Conservation (phyloP, 139 green algal genomes). For the Limnomonas spitsbergensis region DNA sequence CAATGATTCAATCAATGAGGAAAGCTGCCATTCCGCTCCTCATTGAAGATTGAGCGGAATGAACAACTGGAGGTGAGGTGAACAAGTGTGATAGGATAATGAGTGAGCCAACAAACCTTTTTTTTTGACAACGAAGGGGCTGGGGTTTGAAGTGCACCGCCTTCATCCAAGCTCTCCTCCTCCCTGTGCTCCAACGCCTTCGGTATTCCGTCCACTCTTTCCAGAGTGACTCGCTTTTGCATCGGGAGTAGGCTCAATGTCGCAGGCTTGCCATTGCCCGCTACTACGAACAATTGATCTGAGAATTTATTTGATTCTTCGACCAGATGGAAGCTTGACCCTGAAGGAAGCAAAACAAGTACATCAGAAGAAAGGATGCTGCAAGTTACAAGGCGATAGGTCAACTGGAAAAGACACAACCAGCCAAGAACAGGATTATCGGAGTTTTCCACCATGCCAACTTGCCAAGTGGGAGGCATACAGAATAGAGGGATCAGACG, state of each 20-base stretch:
- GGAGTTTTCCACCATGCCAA: not conserved
- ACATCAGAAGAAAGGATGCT: no score
- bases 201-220: no score
- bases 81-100: no score
- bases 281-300: constrained; percentile 16
- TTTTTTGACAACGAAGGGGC: not conserved
- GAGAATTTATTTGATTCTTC: constrained; percentile 4
- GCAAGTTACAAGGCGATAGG: no score
- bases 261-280: not conserved
- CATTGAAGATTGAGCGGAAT: not conserved
- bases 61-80: not conserved
- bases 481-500: not conserved
- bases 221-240: not conserved
- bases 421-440: not conserved
- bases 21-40: not conserved
- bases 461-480: no score
- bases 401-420: not conserved
- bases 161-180: not conserved
- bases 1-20: not conserved
- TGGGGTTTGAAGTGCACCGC: not conserved
- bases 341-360: no score
- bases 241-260: not conserved
- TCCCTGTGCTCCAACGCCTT: not conserved
- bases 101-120: not conserved
- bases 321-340: not conserved